These are phyloP conservation scores for Kodamaea hsintzibuensis DNA, from an alignment of 805 yeast genomes.

Conservation along the genomic window DNA sequence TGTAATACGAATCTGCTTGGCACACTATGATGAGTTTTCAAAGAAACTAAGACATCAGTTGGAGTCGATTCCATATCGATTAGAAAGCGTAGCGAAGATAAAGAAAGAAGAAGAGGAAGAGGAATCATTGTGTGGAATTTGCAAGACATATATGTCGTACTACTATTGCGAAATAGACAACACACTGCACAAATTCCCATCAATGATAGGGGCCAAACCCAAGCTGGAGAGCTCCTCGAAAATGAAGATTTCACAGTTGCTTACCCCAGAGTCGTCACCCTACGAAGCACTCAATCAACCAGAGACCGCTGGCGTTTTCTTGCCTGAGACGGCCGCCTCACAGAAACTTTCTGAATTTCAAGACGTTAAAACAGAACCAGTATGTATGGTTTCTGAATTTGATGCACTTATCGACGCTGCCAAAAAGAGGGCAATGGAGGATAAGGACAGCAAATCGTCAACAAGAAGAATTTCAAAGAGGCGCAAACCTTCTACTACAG, in stretches of 20 bases:
- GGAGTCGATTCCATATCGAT: slow-evolving; percentile 1
- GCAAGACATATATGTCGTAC: slow-evolving; percentile 50
- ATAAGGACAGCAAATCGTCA: not conserved
- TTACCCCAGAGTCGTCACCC: slow-evolving; percentile 43
- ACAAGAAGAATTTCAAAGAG: slow-evolving; percentile 2
- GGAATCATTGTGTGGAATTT: slow-evolving; percentile 49
- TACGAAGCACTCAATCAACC: slow-evolving; percentile 14
- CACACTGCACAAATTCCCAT: slow-evolving; percentile 17
- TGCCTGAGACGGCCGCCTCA: slow-evolving; percentile 9
- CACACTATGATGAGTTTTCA: slow-evolving; percentile 4
- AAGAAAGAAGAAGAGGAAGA: slow-evolving; percentile 22
- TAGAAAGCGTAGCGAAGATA: not conserved
- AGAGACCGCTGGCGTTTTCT: not conserved
- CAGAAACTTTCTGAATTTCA: slow-evolving; percentile 1
- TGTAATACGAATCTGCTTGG: slow-evolving; percentile 7
- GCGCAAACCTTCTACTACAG: not conserved
- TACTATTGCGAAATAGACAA: slow-evolving; percentile 46
- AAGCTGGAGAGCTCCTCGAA: slow-evolving; percentile 7
- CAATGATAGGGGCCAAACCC: slow-evolving; percentile 6
- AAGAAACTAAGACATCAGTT: slow-evolving; percentile 4
- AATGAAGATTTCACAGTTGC: slow-evolving; percentile 20
- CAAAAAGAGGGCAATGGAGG: slow-evolving; percentile 11
- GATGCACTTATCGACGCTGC: slow-evolving; percentile 9
- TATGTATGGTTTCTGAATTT: slow-evolving; percentile 6
- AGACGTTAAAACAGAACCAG: slow-evolving; percentile 1